Evolutionary conservation across 2,329 filamentous ascomycete species (phyloP).

Genomic region (Venturia carpophila): DNA sequence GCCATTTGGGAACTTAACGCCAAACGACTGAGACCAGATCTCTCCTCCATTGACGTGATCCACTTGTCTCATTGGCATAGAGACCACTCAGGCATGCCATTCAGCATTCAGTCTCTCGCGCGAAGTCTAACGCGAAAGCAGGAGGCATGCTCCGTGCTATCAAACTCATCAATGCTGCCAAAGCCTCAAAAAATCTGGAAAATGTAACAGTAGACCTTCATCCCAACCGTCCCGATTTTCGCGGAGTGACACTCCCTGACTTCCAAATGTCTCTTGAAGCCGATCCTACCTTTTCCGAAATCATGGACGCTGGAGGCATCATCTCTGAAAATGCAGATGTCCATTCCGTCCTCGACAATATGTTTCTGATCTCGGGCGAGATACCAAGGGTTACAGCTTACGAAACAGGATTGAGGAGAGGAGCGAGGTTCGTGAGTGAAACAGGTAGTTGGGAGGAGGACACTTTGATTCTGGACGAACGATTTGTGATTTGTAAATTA

Average conservation of each 20-base stretch:
- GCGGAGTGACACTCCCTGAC: constrained; percentile 38
- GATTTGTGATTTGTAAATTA: constrained; percentile 46
- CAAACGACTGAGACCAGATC: constrained; percentile 36
- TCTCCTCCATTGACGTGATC: constrained; percentile 40
- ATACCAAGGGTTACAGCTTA: constrained; percentile 45
- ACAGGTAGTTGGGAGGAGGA: constrained; percentile 41
- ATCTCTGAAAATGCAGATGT: constrained; percentile 34
- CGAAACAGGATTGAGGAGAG: constrained; percentile 41
- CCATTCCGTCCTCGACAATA: constrained; percentile 42
- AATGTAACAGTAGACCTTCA: constrained; percentile 39
- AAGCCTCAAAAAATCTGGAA: constrained; percentile 20
- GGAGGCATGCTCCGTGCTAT: constrained; percentile 46
- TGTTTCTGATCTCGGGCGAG: constrained; percentile 47
- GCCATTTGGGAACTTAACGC: constrained; percentile 45
- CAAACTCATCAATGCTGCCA: constrained; percentile 38
- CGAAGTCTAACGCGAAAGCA: constrained; percentile 20
- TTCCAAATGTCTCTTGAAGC: constrained; percentile 44
- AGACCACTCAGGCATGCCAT: constrained; percentile 41
- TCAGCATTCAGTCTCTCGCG: neutral
- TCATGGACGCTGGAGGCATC: constrained; percentile 36
- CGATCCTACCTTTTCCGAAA: constrained; percentile 45
- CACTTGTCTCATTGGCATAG: constrained; percentile 49
- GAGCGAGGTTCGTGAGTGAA: constrained; percentile 36
- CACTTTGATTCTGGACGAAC: constrained; percentile 45
- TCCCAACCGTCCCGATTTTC: constrained; percentile 44